Evolutionary conservation across 352 stramenopile species (phyloP).

Genomic region (Elongisporangium undulatum): DNA sequence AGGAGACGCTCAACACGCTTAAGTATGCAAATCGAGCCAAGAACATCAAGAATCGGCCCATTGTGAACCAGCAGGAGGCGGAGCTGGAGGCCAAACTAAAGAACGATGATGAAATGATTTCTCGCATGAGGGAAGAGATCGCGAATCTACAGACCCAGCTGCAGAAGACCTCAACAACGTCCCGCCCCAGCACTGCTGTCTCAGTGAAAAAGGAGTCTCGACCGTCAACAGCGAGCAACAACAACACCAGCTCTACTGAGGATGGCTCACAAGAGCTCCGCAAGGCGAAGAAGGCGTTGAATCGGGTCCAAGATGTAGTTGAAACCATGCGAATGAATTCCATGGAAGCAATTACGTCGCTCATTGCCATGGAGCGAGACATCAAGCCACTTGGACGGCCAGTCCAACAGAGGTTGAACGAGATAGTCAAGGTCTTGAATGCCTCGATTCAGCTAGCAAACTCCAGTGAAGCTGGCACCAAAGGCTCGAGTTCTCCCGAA

Average conservation of each 20-base stretch:
- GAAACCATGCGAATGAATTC: constrained; percentile 52
- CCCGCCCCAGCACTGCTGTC: constrained; percentile 7
- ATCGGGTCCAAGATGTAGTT: constrained; percentile 37
- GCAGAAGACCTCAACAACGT: constrained; percentile 22
- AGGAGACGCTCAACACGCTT: constrained; percentile 98
- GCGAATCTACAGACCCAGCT: constrained; percentile 63
- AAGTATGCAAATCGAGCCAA: constrained; percentile 99
- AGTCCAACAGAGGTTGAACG: constrained; percentile 76
- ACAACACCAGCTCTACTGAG: constrained; percentile 3
- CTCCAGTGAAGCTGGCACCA: constrained; percentile 9
- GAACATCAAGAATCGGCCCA: constrained; percentile 99
- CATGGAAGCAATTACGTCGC: constrained; percentile 59
- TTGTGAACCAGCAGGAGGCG: constrained; percentile 90
- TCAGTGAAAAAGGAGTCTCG: constrained; percentile 7
- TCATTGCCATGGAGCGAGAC: constrained; percentile 76
- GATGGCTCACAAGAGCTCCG: constrained; percentile 17
- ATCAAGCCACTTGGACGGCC: constrained; percentile 64
- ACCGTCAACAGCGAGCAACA: neutral
- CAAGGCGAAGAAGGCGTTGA: constrained; percentile 33
- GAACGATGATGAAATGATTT: constrained; percentile 43
- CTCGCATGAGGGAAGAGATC: constrained; percentile 79
- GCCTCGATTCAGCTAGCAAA: constrained; percentile 57
- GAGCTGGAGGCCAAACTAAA: constrained; percentile 48
- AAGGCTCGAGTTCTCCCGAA: neutral
- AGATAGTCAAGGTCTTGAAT: constrained; percentile 78